A percentile compares a stretch with the other conserved stretches of the same genome.
These are phyloP conservation scores for Phyllostachys edulis DNA, from an alignment of 176 grass and related monocot species.

Conservation along the genomic window DNA sequence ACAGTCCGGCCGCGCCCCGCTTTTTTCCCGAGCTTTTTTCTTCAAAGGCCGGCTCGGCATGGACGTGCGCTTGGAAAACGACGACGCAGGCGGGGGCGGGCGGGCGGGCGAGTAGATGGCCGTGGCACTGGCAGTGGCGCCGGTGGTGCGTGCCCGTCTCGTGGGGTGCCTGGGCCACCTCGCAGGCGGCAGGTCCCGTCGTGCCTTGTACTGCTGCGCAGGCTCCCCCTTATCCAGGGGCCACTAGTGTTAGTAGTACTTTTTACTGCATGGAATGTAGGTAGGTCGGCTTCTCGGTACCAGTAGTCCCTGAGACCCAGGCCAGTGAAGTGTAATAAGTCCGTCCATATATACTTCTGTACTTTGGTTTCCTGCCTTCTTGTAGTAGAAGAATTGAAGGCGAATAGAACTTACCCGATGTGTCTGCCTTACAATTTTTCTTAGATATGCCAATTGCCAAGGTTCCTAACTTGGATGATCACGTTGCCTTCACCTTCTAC, in stretches of 20 bases:
- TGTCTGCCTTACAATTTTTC: not conserved
- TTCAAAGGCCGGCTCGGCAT: not conserved
- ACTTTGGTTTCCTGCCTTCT: not conserved
- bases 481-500: not conserved
- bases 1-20: not conserved
- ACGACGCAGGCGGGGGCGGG: slow-evolving; percentile 10
- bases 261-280: slow-evolving; percentile 33
- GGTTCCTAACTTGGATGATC: not conserved
- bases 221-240: not conserved
- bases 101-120: not conserved
- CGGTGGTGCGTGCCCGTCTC: not conserved
- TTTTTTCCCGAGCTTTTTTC: not conserved
- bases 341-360: not conserved
- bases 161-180: not conserved
- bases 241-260: not conserved
- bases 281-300: not conserved
- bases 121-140: not conserved
- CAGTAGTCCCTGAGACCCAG: not conserved
- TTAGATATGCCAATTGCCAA: not conserved
- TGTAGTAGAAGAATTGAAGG: not conserved
- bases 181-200: slow-evolving; percentile 35
- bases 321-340: not conserved
- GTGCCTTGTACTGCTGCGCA: not conserved
- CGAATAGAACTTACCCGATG: not conserved
- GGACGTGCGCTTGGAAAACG: slow-evolving; percentile 45